Evolutionary conservation across 129 eudicot species (phyloP).

Genomic region (Smallanthus sonchifolius): DNA sequence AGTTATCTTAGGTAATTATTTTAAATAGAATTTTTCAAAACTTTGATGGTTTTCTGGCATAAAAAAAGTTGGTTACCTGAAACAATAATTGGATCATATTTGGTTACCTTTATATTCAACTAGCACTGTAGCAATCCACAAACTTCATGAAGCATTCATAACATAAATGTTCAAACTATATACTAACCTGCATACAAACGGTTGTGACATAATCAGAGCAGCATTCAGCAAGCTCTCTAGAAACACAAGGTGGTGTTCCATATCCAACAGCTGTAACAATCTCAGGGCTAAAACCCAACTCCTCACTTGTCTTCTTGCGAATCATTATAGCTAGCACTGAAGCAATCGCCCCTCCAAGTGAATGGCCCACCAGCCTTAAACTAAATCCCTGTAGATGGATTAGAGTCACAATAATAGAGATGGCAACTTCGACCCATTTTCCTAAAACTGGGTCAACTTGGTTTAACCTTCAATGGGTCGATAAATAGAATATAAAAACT

Average conservation of each 20-base stretch:
- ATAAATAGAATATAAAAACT: background rate
- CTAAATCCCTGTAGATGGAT: slow-evolving; percentile 87
- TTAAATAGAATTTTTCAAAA: background rate
- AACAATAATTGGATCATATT: background rate
- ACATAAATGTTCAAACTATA: background rate
- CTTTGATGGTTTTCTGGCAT: background rate
- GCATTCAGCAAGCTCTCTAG: slow-evolving; percentile 68
- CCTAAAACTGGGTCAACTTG: background rate
- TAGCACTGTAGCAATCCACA: background rate
- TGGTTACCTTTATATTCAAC: background rate
- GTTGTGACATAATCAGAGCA: slow-evolving; percentile 73
- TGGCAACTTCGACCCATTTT: background rate
- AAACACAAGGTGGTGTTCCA: slow-evolving; percentile 93
- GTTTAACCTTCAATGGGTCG: background rate
- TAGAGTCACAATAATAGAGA: slow-evolving; percentile 26
- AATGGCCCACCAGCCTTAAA: slow-evolving; percentile 97
- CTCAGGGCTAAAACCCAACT: slow-evolving; percentile 89
- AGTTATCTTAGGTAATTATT: background rate
- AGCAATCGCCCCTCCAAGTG: slow-evolving; percentile 93
- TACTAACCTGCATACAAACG: slow-evolving; percentile 85
- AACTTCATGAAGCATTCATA: background rate
- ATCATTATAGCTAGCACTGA: slow-evolving; percentile 90
- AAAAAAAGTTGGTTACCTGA: background rate
- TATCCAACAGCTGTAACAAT: slow-evolving; percentile 69
- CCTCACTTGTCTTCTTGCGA: slow-evolving; percentile 55